A percentile compares a stretch with the other conserved stretches of the same genome.
phyloP scores from a whole-genome alignment of 2,329 filamentous ascomycete species.

The Cladosporium sphaerospermum region DNA sequence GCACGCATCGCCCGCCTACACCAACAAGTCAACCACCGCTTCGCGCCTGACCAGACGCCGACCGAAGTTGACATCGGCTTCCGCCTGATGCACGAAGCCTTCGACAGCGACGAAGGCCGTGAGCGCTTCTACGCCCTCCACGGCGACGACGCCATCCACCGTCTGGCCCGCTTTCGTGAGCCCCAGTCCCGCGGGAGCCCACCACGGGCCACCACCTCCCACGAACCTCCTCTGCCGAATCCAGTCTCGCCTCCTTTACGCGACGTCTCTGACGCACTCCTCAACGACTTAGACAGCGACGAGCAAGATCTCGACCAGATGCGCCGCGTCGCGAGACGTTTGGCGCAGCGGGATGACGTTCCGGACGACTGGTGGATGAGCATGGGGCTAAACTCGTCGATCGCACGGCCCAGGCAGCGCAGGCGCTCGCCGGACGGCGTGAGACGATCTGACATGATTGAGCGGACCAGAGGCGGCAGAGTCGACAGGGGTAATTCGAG shows the following conservation, averaged over 20 bases:
- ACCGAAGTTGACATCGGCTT: constrained; percentile 31
- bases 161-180: not conserved
- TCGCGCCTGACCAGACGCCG: constrained; percentile 21
- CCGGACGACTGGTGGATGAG: constrained; percentile 73
- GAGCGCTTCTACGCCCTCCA: constrained; percentile 19
- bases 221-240: constrained; percentile 14
- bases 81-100: constrained; percentile 26
- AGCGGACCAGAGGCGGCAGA: not conserved
- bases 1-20: constrained; percentile 18
- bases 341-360: constrained; percentile 67
- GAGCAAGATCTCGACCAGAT: constrained; percentile 52
- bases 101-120: constrained; percentile 24
- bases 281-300: constrained; percentile 20
- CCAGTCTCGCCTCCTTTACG: constrained; percentile 18
- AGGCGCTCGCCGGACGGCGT: constrained; percentile 6
- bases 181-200: not conserved
- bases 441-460: not conserved
- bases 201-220: not conserved
- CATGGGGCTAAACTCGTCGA: constrained; percentile 34
- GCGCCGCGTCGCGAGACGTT: constrained; percentile 64
- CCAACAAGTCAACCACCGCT: not conserved
- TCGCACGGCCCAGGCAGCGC: constrained; percentile 8
- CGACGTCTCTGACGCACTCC: constrained; percentile 21
- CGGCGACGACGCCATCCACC: constrained; percentile 4
- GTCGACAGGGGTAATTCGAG: constrained; percentile 1